These are phyloP conservation scores for Hortiboletus flavorubellus DNA, from an alignment of 768 basidiomycete genomes.

Conservation along the genomic window DNA sequence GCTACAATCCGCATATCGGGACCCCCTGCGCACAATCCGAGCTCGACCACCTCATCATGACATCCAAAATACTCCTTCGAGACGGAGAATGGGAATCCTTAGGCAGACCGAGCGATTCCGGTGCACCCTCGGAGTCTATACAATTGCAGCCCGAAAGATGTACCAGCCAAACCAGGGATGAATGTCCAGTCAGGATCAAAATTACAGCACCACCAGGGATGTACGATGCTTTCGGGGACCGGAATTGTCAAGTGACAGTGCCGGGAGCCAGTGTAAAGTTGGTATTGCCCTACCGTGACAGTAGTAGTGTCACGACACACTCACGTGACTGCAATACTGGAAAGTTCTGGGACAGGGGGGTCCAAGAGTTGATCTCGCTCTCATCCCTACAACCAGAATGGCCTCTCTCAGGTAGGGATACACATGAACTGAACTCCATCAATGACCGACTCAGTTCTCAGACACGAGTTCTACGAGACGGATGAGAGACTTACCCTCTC, in stretches of 20 bases:
- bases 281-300: too few species aligned
- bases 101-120: constrained; percentile 40
- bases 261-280: too few species aligned
- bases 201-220: too few species aligned
- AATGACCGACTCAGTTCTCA: constrained; percentile 23
- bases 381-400: constrained; percentile 19
- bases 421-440: not conserved
- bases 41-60: constrained; percentile 58
- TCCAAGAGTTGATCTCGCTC: not conserved
- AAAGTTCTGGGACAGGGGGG: constrained; percentile 25
- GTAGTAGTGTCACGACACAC: too few species aligned
- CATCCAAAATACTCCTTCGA: constrained; percentile 59
- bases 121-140: constrained; percentile 45
- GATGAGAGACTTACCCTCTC: constrained; percentile 72
- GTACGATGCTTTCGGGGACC: too few species aligned
- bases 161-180: constrained; percentile 78
- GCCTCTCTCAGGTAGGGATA: constrained; percentile 25
- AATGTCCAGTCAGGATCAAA: constrained; percentile 42
- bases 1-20: not conserved
- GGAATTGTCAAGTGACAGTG: too few species aligned
- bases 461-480: constrained; percentile 87
- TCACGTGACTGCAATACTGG: constrained; percentile 28
- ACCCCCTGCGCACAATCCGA: constrained; percentile 49
- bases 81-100: constrained; percentile 36
- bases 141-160: constrained; percentile 55